phyloP scores from a whole-genome alignment of 1,284 basidiomycete species.

The Omphalotus olearius region DNA sequence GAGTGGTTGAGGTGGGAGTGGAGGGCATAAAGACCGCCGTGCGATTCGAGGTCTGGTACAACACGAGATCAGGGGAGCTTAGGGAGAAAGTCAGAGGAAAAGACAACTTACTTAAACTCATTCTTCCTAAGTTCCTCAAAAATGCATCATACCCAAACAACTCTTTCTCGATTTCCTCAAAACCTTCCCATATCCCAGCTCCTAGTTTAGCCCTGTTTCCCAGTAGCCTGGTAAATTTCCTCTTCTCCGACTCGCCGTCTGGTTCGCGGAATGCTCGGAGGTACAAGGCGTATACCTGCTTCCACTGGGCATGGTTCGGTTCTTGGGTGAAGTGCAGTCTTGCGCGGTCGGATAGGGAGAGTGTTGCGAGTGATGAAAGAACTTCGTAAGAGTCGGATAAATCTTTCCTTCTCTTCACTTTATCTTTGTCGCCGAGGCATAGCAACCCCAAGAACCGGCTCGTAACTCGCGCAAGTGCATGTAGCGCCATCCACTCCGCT shows the following conservation, averaged over 20 bases:
- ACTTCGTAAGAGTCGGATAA: too few relatives aligned
- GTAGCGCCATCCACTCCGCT: slow-evolving; percentile 60
- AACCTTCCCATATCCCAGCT: too few relatives aligned
- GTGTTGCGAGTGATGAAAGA: too few relatives aligned
- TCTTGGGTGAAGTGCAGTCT: slow-evolving; percentile 24
- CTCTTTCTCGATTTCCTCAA: slow-evolving; percentile 35
- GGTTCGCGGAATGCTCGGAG: slow-evolving; percentile 57
- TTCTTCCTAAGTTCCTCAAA: slow-evolving; percentile 70
- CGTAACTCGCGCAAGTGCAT: slow-evolving; percentile 13
- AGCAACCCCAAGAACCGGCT: neutral
- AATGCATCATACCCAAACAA: slow-evolving; percentile 77
- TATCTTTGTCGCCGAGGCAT: too few relatives aligned
- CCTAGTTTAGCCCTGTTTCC: too few relatives aligned
- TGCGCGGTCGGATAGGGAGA: too few relatives aligned
- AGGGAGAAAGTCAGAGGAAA: slow-evolving; percentile 3
- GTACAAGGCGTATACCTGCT: slow-evolving; percentile 53
- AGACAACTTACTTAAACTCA: slow-evolving; percentile 68
- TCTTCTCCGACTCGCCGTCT: slow-evolving; percentile 42
- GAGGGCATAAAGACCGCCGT: slow-evolving; percentile 82
- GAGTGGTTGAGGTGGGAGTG: slow-evolving; percentile 88
- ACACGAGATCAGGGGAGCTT: slow-evolving; percentile 1
- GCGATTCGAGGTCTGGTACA: slow-evolving; percentile 70
- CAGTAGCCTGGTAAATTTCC: slow-evolving; percentile 52
- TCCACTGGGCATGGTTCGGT: slow-evolving; percentile 61
- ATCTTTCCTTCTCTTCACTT: too few relatives aligned